A percentile compares a stretch with the other conserved stretches of the same genome.
Evolutionary conservation across 202 grass and related monocot genomes (phyloP).

Genomic region (Carex sylvatica): DNA sequence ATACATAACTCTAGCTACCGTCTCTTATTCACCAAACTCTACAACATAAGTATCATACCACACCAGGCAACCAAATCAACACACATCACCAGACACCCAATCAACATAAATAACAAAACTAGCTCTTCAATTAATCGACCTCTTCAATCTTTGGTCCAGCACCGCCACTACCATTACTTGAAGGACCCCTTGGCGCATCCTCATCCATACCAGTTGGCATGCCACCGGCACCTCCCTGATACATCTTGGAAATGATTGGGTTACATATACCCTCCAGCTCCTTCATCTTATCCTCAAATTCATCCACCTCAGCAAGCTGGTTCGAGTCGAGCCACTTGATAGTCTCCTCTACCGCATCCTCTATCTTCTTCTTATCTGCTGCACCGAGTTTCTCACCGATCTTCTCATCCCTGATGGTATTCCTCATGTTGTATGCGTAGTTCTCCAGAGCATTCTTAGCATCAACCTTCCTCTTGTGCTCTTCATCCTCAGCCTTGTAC

Average conservation of each 20-base stretch:
- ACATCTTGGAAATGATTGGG: conserved; percentile 71
- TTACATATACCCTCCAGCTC: conserved; percentile 67
- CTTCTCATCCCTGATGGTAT: conserved; percentile 64
- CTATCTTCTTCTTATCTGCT: conserved; percentile 69
- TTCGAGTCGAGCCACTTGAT: conserved; percentile 74
- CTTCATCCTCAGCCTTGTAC: conserved; percentile 72
- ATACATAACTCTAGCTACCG: not conserved
- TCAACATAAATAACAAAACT: not conserved
- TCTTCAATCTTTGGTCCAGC: conserved; percentile 82
- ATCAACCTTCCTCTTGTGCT: conserved; percentile 64
- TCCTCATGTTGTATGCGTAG: conserved; percentile 80
- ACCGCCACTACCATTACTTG: conserved; percentile 31
- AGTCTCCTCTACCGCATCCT: conserved; percentile 48
- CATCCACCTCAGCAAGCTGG: conserved; percentile 69
- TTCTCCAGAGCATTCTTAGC: conserved; percentile 75
- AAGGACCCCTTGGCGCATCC: conserved; percentile 30
- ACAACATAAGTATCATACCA: not conserved
- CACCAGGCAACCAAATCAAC: not conserved
- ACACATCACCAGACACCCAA: not conserved
- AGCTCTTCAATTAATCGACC: conserved; percentile 46
- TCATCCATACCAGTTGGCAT: conserved; percentile 50
- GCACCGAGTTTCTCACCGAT: conserved; percentile 48
- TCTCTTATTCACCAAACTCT: not conserved
- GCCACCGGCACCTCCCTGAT: conserved; percentile 44
- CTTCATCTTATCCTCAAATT: conserved; percentile 78